Evolutionary conservation across 1,139 yeast species (phyloP), one percentile per base, ranked within the genome.

Genomic region (Geotrichum klebahnii): DNA sequence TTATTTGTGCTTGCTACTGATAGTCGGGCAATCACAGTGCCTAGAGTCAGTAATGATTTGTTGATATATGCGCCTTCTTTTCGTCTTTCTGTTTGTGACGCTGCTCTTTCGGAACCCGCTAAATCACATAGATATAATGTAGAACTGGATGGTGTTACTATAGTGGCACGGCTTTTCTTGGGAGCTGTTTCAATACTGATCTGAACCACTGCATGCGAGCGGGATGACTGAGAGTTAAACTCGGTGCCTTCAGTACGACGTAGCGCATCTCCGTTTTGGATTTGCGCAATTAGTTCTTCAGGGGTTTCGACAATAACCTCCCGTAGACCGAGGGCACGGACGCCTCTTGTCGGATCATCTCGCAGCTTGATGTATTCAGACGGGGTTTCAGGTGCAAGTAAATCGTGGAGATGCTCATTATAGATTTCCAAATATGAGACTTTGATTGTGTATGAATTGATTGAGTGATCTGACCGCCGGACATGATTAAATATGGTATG

Each of bases 31-130:
- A 90, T 88, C 16, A 90, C 96, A 0, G 95, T 87, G 6, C 96
- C 89, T 48, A 90, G 74, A 0, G 97, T 95, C 52, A 90, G 71
- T 43, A 90, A 74, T 0, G 97, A 89, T 64, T 88, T 87, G 70
- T 92, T 92, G 63, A 92, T 92, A 63, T 76, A 90, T 0, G 96
- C 79, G 19, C 97, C 97, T 69, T 92, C 97, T 65, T 88, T 86
- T 53, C 97, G 74, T 60, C 97, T 77, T 60, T 83, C 96, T 0
- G 75, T 69, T 62, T 89, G 87, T 1, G 84, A 76, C 0, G 94
- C 83, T 0, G 96, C 97, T 51, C 86, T 76, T 67, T 90, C 98
- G 17, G 95, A 85, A 23, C 98, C 98, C 0, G 98, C 98, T 61
- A 90, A 76, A 68, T 90, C 98, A 72, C 97, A 90, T 52, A 90